Conservation (phyloP, 805 yeast genomes). For the Novakomyces olei region DNA sequence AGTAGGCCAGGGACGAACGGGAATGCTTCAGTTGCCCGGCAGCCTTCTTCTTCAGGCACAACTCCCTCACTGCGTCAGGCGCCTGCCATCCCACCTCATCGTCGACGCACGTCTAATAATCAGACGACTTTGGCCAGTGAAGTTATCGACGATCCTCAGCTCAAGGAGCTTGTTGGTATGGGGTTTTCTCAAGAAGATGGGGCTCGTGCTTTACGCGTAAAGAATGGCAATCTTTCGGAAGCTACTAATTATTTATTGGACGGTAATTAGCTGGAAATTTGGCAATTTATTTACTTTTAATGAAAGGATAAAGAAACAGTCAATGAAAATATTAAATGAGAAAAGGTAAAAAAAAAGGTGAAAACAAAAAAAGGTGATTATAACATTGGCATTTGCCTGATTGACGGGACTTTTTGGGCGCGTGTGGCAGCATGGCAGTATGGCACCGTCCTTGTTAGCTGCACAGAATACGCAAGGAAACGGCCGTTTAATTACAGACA, state of each 20-base stretch:
- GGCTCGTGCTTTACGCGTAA: conserved; percentile 39
- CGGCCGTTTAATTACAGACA: too few species aligned
- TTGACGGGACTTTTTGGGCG: too few species aligned
- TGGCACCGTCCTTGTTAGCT: too few species aligned
- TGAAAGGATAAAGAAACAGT: too few species aligned
- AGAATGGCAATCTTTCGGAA: conserved; percentile 54
- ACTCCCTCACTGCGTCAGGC: not conserved
- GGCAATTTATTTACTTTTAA: not conserved
- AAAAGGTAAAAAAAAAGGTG: too few species aligned
- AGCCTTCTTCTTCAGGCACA: not conserved
- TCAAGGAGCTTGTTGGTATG: conserved; percentile 70
- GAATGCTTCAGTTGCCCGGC: not conserved
- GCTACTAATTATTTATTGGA: conserved; percentile 78
- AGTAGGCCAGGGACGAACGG: not conserved
- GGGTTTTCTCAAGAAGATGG: conserved; percentile 58
- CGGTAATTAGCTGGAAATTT: too few species aligned
- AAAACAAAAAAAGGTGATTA: too few species aligned
- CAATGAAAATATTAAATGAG: too few species aligned
- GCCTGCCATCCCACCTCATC: not conserved
- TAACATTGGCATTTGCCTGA: too few species aligned
- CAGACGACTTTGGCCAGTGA: not conserved
- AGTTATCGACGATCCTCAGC: conserved; percentile 18
- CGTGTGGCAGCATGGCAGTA: too few species aligned
- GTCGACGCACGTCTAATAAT: not conserved
- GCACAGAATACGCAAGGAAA: too few species aligned